Evolutionary conservation across 2,329 filamentous ascomycete genomes (phyloP).

Genomic region (Neoascochyta sp.): DNA sequence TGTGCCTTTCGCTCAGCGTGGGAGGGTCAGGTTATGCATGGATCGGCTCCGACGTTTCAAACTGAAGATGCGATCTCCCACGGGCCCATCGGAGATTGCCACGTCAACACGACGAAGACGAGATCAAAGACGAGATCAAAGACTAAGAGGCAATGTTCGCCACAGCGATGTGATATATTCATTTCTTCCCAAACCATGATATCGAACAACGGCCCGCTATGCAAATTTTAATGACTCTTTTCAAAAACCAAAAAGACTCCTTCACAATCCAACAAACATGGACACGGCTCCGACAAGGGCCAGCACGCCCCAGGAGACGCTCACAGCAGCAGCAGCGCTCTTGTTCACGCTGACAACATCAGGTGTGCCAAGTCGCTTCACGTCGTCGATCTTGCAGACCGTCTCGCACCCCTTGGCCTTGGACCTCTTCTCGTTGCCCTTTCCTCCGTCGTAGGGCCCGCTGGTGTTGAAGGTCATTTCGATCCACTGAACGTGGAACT

Average conservation of each 20-base stretch:
- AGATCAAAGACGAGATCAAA: too few relatives aligned
- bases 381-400: constrained; percentile 39
- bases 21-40: too few relatives aligned
- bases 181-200: too few relatives aligned
- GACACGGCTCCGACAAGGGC: constrained; percentile 19
- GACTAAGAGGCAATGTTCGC: too few relatives aligned
- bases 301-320: constrained; percentile 29
- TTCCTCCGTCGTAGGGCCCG: constrained; percentile 29
- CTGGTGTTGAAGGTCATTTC: constrained; percentile 54
- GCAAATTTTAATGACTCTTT: constrained; percentile 2
- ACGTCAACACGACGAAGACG: too few relatives aligned
- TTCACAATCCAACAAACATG: constrained; percentile 16
- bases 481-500: constrained; percentile 61
- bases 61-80: too few relatives aligned
- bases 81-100: too few relatives aligned
- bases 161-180: too few relatives aligned
- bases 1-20: too few relatives aligned
- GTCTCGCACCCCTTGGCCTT: constrained; percentile 28
- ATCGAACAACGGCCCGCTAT: too few relatives aligned
- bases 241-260: neutral
- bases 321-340: constrained; percentile 12
- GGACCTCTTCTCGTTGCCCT: constrained; percentile 16
- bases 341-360: constrained; percentile 28
- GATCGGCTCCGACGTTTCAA: too few relatives aligned
- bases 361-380: constrained; percentile 31